These are phyloP conservation scores for Pseudoneurospora amorphoporcata DNA, from an alignment of 495 filamentous ascomycete genomes.

Conservation along the genomic window DNA sequence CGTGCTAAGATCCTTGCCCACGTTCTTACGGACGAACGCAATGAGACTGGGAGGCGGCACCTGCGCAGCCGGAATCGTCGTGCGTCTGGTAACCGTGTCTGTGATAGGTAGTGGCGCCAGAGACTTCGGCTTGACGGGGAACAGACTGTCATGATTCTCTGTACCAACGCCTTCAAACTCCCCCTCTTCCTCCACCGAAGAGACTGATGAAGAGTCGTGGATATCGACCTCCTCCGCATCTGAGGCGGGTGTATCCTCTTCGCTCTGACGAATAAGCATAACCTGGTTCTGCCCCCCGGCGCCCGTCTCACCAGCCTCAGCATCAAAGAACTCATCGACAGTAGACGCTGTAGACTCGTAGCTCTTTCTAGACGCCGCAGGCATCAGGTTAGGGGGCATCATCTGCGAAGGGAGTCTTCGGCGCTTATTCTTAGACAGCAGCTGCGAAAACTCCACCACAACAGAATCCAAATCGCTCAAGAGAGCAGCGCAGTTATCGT, in stretches of 20 bases:
- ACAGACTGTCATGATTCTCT: constrained; percentile 33
- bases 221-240: constrained; percentile 48
- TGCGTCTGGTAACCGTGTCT: constrained; percentile 53
- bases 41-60: constrained; percentile 81
- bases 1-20: constrained; percentile 91
- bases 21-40: constrained; percentile 90
- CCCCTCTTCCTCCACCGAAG: constrained; percentile 46
- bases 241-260: constrained; percentile 41
- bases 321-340: constrained; percentile 90
- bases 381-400: constrained; percentile 3
- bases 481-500: constrained; percentile 69
- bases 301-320: constrained; percentile 54
- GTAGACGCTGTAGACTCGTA: constrained; percentile 60
- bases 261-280: constrained; percentile 59
- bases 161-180: constrained; percentile 29
- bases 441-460: constrained; percentile 65
- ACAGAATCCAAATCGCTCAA: constrained; percentile 74
- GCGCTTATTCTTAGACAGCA: constrained; percentile 69
- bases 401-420: constrained; percentile 48
- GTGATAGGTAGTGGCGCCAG: constrained; percentile 68
- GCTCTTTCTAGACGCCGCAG: constrained; percentile 55
- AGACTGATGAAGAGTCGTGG: constrained; percentile 50
- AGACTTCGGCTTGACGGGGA: constrained; percentile 62
- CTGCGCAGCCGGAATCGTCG: constrained; percentile 58
- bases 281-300: constrained; percentile 46